These are phyloP conservation scores for Eucalyptus paniculata DNA, from an alignment of 345 rosid genomes.

Conservation along the genomic window DNA sequence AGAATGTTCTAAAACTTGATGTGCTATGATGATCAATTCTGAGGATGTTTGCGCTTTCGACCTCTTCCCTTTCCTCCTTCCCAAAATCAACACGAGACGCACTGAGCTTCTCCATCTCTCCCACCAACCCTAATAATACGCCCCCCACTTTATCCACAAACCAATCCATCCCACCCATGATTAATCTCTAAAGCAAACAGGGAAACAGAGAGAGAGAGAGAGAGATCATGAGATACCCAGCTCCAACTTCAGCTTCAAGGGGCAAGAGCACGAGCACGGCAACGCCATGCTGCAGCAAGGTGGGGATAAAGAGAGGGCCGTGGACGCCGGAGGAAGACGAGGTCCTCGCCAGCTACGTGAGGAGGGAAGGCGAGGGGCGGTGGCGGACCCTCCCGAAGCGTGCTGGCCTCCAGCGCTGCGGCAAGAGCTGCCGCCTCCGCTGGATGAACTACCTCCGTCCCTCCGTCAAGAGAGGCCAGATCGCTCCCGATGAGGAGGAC, in stretches of 20 bases:
- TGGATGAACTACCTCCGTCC: slow-evolving; percentile 97
- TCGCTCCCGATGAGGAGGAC: slow-evolving; percentile 80
- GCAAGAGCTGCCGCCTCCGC: slow-evolving; percentile 87
- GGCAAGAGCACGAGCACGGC: not conserved
- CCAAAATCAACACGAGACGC: not conserved
- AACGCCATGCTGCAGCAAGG: slow-evolving; percentile 62
- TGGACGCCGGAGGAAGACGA: slow-evolving; percentile 89
- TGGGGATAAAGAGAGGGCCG: slow-evolving; percentile 77
- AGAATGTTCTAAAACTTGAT: not conserved
- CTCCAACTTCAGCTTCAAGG: not conserved
- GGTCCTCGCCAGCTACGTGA: slow-evolving; percentile 40
- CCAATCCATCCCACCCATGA: not conserved
- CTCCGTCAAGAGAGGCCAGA: slow-evolving; percentile 59
- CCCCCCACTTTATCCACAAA: not conserved
- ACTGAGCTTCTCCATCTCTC: not conserved
- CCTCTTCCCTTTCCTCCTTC: not conserved
- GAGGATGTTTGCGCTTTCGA: not conserved
- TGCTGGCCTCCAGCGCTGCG: slow-evolving; percentile 78
- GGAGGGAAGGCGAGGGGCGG: slow-evolving; percentile 69
- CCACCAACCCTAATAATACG: not conserved
- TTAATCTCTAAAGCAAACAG: not conserved
- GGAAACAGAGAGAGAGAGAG: not conserved
- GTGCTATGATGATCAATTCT: not conserved
- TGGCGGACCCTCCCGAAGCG: slow-evolving; percentile 80
- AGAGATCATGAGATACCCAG: slow-evolving; percentile 13